Conservation (phyloP, 768 basidiomycete species). For the Cystobasidium ongulense region DNA sequence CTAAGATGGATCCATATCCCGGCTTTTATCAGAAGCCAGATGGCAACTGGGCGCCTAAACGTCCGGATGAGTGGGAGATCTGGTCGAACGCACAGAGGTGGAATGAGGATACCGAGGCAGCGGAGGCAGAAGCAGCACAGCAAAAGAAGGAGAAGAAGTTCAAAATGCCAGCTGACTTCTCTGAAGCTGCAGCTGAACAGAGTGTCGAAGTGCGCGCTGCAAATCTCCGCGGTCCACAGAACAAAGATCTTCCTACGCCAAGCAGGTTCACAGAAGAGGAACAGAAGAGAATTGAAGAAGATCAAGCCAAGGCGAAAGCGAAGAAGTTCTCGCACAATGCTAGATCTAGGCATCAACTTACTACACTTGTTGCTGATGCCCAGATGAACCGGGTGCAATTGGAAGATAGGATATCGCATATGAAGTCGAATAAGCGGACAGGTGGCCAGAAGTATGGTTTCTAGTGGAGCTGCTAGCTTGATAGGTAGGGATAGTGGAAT, state of each 20-base stretch:
- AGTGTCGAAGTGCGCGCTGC: slow-evolving; percentile 1
- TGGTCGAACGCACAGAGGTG: slow-evolving; percentile 16
- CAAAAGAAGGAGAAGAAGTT: slow-evolving; percentile 3
- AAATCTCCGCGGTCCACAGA: neutral
- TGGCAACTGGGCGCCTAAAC: slow-evolving; percentile 30
- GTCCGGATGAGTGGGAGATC: slow-evolving; percentile 32
- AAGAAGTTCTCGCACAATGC: slow-evolving; percentile 28
- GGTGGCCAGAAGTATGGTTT: slow-evolving; percentile 34
- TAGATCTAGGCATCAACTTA: slow-evolving; percentile 28
- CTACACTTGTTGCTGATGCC: slow-evolving; percentile 23
- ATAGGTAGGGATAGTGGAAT: neutral
- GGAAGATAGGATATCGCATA: slow-evolving; percentile 32
- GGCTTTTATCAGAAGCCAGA: slow-evolving; percentile 30
- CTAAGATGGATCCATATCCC: slow-evolving; percentile 31
- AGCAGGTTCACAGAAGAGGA: slow-evolving; percentile 25
- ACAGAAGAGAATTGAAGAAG: slow-evolving; percentile 15
- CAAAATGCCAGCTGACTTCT: slow-evolving; percentile 20
- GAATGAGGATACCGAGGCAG: neutral
- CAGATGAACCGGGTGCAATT: slow-evolving; percentile 18
- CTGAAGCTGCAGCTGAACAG: neutral
- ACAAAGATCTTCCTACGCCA: neutral
- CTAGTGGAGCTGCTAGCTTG: neutral
- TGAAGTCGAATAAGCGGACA: slow-evolving; percentile 31
- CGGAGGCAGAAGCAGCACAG: slow-evolving; percentile 1
- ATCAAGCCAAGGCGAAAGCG: slow-evolving; percentile 4